These are phyloP conservation scores for Podaxis sp. DNA, from an alignment of 768 basidiomycete species.

Conservation along the genomic window DNA sequence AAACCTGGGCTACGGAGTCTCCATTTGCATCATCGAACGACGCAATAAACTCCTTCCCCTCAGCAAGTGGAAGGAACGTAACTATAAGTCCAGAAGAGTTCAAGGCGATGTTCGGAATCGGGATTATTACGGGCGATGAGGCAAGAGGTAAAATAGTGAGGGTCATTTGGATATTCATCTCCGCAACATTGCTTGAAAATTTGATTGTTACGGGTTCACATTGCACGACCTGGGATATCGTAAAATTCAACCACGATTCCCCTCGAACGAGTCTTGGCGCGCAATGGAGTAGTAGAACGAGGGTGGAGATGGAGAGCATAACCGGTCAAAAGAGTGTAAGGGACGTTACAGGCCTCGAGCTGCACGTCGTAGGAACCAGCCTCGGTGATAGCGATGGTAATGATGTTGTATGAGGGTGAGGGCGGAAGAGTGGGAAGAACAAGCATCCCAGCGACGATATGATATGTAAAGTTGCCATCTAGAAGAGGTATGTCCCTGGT, in stretches of 20 bases:
- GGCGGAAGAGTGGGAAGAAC: slow-evolving; percentile 9
- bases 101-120: slow-evolving; percentile 35
- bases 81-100: slow-evolving; percentile 41
- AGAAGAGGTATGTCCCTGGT: not conserved
- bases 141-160: slow-evolving; percentile 56
- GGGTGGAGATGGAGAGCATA: slow-evolving; percentile 26
- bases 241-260: slow-evolving; percentile 27
- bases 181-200: slow-evolving; percentile 39
- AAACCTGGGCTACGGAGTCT: slow-evolving; percentile 37
- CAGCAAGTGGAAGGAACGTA: slow-evolving; percentile 50
- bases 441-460: slow-evolving; percentile 4
- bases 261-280: not conserved
- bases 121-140: slow-evolving; percentile 45
- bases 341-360: slow-evolving; percentile 24
- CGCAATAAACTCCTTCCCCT: slow-evolving; percentile 50
- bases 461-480: slow-evolving; percentile 6
- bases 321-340: slow-evolving; percentile 24
- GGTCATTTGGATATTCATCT: slow-evolving; percentile 35
- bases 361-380: slow-evolving; percentile 31
- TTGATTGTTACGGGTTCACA: slow-evolving; percentile 49
- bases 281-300: slow-evolving; percentile 31
- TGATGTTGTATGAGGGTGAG: slow-evolving; percentile 21
- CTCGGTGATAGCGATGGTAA: slow-evolving; percentile 19
- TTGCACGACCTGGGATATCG: slow-evolving; percentile 40
- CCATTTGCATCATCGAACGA: slow-evolving; percentile 49